Percentiles rank a stretch among this genome's conserved stretches.
These are phyloP conservation scores for Syzygium grande DNA, from an alignment of 345 rosid species.

Conservation along the genomic window DNA sequence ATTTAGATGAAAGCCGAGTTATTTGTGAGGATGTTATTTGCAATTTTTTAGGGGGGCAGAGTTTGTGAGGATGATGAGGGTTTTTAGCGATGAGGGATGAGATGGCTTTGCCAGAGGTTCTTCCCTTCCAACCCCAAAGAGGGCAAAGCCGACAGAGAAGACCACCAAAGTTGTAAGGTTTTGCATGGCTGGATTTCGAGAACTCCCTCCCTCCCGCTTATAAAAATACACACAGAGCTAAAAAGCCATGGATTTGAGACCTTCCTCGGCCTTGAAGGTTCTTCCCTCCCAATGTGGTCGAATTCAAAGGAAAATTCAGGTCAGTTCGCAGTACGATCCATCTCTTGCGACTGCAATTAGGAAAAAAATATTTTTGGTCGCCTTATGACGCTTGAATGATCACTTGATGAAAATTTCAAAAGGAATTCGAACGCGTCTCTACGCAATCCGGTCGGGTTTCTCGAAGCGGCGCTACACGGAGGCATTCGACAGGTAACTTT, in stretches of 20 bases:
- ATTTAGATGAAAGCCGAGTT: neutral
- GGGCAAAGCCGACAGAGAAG: neutral
- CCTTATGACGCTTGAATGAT: neutral
- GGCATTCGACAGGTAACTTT: neutral
- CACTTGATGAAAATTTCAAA: neutral
- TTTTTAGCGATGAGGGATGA: neutral
- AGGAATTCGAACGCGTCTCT: accelerated
- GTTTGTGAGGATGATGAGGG: neutral
- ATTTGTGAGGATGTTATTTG: neutral
- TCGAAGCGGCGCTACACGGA: accelerated
- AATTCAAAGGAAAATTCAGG: neutral
- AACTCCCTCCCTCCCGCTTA: neutral
- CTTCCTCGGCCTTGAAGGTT: neutral
- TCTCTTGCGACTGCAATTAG: neutral
- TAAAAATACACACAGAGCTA: neutral
- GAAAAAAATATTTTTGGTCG: neutral
- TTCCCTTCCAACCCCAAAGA: neutral
- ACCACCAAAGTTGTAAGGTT: neutral
- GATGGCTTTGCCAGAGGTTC: neutral
- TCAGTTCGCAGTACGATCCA: neutral
- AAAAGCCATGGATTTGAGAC: neutral
- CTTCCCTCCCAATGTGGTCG: neutral
- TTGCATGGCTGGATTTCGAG: neutral
- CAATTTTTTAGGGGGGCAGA: neutral
- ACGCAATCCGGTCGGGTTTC: neutral